Base-by-base conservation (phyloP, 2,329 filamentous ascomycete species). In the Sclerotinia glacialis region DNA sequence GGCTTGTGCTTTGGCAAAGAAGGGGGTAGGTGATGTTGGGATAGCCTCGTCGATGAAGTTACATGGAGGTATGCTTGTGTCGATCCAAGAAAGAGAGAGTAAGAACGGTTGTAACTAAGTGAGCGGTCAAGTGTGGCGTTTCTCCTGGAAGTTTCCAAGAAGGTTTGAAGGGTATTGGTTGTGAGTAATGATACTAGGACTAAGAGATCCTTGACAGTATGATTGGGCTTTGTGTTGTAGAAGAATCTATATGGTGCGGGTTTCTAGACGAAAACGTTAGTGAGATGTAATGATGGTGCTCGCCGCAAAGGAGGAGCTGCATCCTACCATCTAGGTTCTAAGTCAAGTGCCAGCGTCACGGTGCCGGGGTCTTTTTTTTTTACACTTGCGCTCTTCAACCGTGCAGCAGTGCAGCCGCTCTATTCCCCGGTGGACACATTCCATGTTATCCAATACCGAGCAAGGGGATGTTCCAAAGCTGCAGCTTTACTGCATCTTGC, bases 351-450 rank as follows among this genome's bases (percentile, higher is more conserved):
- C 26, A 65, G 26, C n/a, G 37, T 56, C 62, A 65, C 28, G 42
- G 31, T 59, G 44, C 62, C 62, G 42, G 52, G 62, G 62, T 55
- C 40, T n/a, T n/a, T 12, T 11, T 47, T 23, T 47, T 23, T 23
- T 12, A 37, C 44, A 61, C 31, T 49, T 26, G 18, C 58, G 44
- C 58, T 61, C 58, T 49, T 61, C 42, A 50, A 61, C 44, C 58
- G 53, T 65, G 64, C 64, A 65, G 55, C 31, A 59, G 31, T 60
- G 42, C 55, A 65, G 31, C 54, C 64, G 64, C 64, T 65, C 52
- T 46, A 65, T 65, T 65, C 47, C 55, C 64, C 64, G 64, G 64
- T 65, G 54, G 64, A 65, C 60, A 61, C 34, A 65, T 65, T 65
- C 46, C 58, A 49, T 60, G n/a, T 49, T 49, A 18, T 60, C 40